phyloP scores from a whole-genome alignment of 345 rosid species.

The Euphorbia lathyris region DNA sequence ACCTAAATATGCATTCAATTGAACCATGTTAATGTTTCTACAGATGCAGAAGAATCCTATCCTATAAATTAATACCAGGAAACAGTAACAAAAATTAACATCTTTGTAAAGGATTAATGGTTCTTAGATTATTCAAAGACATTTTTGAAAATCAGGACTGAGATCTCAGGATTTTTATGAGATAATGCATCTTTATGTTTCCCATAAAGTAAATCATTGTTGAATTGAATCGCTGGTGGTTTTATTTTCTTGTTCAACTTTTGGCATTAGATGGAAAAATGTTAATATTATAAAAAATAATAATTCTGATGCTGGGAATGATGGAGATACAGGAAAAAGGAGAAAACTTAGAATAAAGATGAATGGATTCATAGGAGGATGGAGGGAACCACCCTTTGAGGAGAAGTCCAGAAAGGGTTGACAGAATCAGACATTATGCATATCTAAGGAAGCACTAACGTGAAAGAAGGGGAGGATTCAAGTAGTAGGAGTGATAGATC shows the following conservation, averaged over 20 bases:
- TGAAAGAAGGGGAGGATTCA: neutral
- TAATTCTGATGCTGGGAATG: neutral
- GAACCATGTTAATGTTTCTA: conserved; percentile 1
- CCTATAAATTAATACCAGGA: neutral
- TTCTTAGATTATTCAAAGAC: neutral
- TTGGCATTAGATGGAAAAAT: neutral
- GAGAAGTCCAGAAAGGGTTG: neutral
- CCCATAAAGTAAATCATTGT: neutral
- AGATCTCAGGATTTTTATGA: neutral
- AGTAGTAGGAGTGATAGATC: neutral
- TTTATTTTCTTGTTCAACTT: neutral
- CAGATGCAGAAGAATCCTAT: neutral
- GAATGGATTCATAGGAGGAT: neutral
- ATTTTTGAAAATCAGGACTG: neutral
- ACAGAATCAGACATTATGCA: neutral
- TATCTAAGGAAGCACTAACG: neutral
- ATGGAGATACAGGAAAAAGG: neutral
- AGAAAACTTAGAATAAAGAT: neutral
- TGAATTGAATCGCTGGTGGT: neutral
- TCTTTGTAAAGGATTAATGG: neutral
- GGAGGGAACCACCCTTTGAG: neutral
- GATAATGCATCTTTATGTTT: neutral
- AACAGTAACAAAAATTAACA: neutral
- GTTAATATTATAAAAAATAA: neutral
- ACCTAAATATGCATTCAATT: neutral